Conservation (phyloP, 352 stramenopile species). For the Pythium sukuiense region DNA sequence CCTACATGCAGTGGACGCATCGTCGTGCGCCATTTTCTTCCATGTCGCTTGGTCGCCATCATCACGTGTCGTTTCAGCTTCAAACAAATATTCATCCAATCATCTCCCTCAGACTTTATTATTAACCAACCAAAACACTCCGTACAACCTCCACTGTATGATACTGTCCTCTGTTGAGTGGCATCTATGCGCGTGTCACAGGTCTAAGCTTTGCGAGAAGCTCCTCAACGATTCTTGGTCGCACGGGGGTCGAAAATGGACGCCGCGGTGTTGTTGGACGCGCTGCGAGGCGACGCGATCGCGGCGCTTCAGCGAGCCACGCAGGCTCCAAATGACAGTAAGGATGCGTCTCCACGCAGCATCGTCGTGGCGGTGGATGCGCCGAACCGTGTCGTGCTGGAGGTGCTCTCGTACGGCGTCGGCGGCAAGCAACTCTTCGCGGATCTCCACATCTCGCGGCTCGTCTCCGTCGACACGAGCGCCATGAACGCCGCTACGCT, state of each 20-base stretch:
- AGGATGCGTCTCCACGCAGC: not conserved
- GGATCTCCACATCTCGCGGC: constrained; percentile 41
- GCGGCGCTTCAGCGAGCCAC: constrained; percentile 39
- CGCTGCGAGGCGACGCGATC: constrained; percentile 57
- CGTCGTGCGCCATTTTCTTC: not conserved
- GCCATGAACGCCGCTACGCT: constrained; percentile 31
- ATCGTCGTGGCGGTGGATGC: constrained; percentile 55
- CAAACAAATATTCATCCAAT: not conserved
- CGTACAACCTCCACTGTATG: not conserved
- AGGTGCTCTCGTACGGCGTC: constrained; percentile 64
- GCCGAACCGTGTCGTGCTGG: constrained; percentile 57
- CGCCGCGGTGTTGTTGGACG: constrained; percentile 33
- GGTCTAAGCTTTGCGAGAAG: constrained; percentile 10
- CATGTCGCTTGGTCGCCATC: not conserved
- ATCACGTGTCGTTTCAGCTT: not conserved
- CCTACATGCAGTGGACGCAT: not conserved
- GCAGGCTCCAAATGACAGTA: not conserved
- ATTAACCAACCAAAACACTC: not conserved
- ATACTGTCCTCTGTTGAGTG: not conserved
- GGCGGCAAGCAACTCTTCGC: constrained; percentile 71
- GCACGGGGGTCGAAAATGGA: constrained; percentile 1
- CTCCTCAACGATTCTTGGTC: not conserved
- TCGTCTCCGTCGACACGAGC: constrained; percentile 47
- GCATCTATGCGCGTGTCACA: constrained; percentile 4
- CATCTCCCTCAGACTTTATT: not conserved